Base-by-base conservation (phyloP, 2,329 filamentous ascomycete species). In the Cordyceps pruinosa region DNA sequence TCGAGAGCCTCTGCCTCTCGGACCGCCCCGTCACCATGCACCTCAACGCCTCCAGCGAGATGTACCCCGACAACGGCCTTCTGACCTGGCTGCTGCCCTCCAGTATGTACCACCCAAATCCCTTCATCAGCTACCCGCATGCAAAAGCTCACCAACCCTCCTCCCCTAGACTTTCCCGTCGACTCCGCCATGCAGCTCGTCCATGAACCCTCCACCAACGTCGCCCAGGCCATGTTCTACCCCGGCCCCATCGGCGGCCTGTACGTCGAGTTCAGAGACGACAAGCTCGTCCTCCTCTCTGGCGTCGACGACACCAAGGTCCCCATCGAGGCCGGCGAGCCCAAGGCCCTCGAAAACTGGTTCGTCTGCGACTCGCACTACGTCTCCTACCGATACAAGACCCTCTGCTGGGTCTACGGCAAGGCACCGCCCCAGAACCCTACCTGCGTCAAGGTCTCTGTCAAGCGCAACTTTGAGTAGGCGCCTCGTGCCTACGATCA, bases 401-500 rank as follows among this genome's bases (percentile, higher is more conserved):
- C 49, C 34, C 48, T 58, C 45, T 53, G 56, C 56, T 58, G 49
- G 56, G 49, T 58, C 34, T 58, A 58, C 28, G 56, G 56, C 34
- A 53, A 35, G 15, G 56, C 41, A 21, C 28, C 15, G 19, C 44
- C 56, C 28, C 56, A 58, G 44, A 58, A 58, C 56, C 56, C 56
- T 28, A 58, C 41, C n/a, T 58, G 56, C 37, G 56, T 58, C 56
- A 54, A 48, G 42, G 56, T 58, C 35, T 39, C 44, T 19, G 56
- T 48, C 26, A 48, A 28, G 49, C 56, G 56, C 42, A 39, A 53
- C 19, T 58, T 34, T 10, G 49, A 58, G 49, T 53, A 54, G 41
- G 19, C 12, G 7, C 17, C 12, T 13, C n/a, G 45, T 21, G 19
- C 5, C 25, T 9, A 19, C 13, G 3, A 21, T 9, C 19, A 15